phyloP scores from a whole-genome alignment of 2,329 filamentous ascomycete genomes.

The Aspergillus fructus region DNA sequence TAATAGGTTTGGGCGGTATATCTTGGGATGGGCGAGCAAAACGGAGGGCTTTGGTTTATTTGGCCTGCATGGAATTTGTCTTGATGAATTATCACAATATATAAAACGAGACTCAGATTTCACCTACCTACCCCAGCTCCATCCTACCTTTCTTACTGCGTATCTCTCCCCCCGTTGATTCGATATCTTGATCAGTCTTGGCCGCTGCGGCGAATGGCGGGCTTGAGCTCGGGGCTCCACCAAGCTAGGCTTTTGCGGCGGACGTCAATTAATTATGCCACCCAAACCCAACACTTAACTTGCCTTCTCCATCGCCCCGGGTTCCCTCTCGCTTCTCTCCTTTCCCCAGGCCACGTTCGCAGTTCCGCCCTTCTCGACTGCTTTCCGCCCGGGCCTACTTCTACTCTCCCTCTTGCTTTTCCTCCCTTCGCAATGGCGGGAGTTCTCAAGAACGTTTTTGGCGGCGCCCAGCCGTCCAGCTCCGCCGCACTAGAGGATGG shows the following conservation, averaged over 20 bases:
- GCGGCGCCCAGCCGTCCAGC: constrained; percentile 31
- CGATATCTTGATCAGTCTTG: constrained; percentile 11
- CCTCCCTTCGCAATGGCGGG: constrained; percentile 35
- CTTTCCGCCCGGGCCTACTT: constrained; percentile 8
- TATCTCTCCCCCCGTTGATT: neutral
- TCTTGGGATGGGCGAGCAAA: neutral
- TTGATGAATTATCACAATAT: neutral
- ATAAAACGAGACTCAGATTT: neutral
- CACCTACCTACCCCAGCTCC: neutral
- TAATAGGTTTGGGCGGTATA: constrained; percentile 4
- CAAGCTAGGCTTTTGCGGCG: constrained; percentile 19
- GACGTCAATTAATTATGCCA: constrained; percentile 22
- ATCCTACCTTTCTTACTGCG: neutral
- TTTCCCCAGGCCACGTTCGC: constrained; percentile 21
- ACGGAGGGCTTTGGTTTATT: neutral
- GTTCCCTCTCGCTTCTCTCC: constrained; percentile 16
- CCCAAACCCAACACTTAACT: constrained; percentile 10
- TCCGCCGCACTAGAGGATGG: constrained; percentile 37
- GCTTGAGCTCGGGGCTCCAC: constrained; percentile 18
- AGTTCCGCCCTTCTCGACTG: constrained; percentile 7
- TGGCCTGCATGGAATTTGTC: constrained; percentile 1
- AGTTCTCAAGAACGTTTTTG: constrained; percentile 42
- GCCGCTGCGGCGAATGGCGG: constrained; percentile 9
- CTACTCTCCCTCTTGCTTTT: constrained; percentile 18
- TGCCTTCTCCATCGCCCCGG: constrained; percentile 13